Base-by-base conservation (phyloP, 148 eudicot genomes). In the Spergularia bocconei region DNA sequence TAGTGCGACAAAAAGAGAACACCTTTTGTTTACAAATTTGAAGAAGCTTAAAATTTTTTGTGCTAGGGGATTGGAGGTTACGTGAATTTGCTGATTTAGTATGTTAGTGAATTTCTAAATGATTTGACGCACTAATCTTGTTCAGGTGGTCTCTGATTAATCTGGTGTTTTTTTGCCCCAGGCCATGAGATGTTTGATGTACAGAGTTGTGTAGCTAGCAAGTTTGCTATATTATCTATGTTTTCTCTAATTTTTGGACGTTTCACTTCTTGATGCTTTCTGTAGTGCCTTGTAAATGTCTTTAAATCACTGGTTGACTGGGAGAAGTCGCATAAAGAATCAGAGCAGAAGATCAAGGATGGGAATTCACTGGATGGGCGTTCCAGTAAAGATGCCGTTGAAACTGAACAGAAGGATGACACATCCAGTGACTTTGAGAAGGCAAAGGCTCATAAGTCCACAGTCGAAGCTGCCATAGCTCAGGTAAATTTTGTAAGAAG, bases 391-490 rank as follows among this genome's bases (percentile, higher is more conserved):
- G 91, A 87, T 77, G 75, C 85, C 41, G 79, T 74, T 78, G 81
- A 83, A 54, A 73, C 52, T 17, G 88, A 84, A 77, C 78, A 69
- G 62, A 79, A 83, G 77, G 93, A 87, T 71, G 92, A 84, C 64
- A 57, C 63, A 72, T 79, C 86, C 39, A 89, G 79, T 84, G 91
- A 92, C 74, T 90, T 95, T 82, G 93, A 95, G 93, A 95, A 92
- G 84, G 85, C 85, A 75, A 95, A 95, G 86, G 98, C 98, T 79
- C 98, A 95, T 74, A 95, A 95, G 69, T 95, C 97, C 56, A 92
- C 92, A 17, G 69, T 92, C 80, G 97, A 95, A 86, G 92, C 97
- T 80, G 93, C 91, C 19, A 82, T 95, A 69, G 81, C 93, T 70
- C 92, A 88, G 97, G 98, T 95, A 89, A 59, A 70, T 56, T 69